phyloP scores from a whole-genome alignment of 108 stramenopile species.

The Parmales sp. region DNA sequence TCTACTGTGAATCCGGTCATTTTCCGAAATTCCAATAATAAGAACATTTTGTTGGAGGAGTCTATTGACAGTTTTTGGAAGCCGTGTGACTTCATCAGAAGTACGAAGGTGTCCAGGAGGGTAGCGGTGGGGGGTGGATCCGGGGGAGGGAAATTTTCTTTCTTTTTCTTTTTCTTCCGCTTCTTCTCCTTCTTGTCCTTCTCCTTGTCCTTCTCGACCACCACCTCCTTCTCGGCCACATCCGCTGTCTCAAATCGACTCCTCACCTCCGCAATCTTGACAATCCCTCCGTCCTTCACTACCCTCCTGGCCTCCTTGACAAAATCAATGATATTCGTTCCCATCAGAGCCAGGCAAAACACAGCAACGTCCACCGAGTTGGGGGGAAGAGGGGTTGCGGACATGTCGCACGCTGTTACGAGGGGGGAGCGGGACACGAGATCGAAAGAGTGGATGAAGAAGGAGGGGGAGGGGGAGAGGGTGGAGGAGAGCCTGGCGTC shows the following conservation, averaged over 20 bases:
- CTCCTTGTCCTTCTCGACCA: too few species aligned
- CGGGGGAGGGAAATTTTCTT: too few species aligned
- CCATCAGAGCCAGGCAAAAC: slow-evolving; percentile 96
- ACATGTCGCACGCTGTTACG: slow-evolving; percentile 92
- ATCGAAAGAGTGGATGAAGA: slow-evolving; percentile 86
- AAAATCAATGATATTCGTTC: slow-evolving; percentile 86
- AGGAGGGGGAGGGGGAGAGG: slow-evolving; percentile 24
- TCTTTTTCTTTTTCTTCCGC: too few species aligned
- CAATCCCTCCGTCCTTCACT: slow-evolving; percentile 56
- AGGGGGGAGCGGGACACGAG: slow-evolving; percentile 51
- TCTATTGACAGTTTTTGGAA: too few species aligned
- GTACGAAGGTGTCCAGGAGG: too few species aligned
- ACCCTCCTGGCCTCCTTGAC: slow-evolving; percentile 85
- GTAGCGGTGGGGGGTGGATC: too few species aligned
- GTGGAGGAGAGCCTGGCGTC: slow-evolving; percentile 83
- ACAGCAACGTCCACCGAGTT: slow-evolving; percentile 74
- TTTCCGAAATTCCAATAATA: too few species aligned
- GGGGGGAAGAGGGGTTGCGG: neutral
- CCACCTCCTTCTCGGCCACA: too few species aligned
- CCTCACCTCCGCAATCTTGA: slow-evolving; percentile 91
- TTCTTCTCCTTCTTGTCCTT: too few species aligned
- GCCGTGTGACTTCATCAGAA: too few species aligned
- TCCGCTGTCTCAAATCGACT: slow-evolving; percentile 73
- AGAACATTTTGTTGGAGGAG: too few species aligned
- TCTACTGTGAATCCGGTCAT: too few species aligned